phyloP scores from a whole-genome alignment of 345 rosid species.

The Populus simonii region DNA sequence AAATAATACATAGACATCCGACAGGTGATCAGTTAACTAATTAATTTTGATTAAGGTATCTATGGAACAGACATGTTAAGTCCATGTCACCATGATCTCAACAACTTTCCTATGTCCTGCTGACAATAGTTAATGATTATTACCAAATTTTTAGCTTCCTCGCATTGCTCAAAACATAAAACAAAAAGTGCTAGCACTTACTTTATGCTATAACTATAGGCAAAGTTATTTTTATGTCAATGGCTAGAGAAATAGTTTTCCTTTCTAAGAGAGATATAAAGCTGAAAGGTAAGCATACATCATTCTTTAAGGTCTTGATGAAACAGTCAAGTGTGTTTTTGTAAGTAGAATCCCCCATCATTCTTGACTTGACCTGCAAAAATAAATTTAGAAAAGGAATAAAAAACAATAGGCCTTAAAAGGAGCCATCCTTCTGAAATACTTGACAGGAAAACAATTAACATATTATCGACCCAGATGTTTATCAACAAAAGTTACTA shows the following conservation, averaged over 20 bases:
- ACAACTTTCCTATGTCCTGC: not conserved
- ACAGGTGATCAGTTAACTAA: not conserved
- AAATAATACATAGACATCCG: not conserved
- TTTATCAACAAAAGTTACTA: not conserved
- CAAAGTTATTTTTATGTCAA: not conserved
- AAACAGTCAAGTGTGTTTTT: constrained; percentile 88
- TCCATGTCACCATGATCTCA: not conserved
- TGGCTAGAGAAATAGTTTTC: not conserved
- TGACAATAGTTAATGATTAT: not conserved
- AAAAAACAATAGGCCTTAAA: not conserved
- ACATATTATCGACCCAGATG: not conserved
- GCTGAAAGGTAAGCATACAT: constrained; percentile 40
- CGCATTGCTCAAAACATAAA: not conserved
- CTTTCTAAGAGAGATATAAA: not conserved
- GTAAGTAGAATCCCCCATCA: constrained; percentile 97
- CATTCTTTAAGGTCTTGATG: constrained; percentile 76
- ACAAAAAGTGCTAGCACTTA: not conserved
- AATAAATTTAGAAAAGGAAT: not conserved
- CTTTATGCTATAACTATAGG: not conserved
- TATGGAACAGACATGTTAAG: not conserved
- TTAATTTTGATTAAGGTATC: not conserved
- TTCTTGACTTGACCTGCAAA: constrained; percentile 90
- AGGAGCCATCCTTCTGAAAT: not conserved
- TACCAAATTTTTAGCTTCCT: not conserved
- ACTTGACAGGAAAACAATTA: not conserved